phyloP scores from a whole-genome alignment of 345 rosid species.

The Leavenworthia alabamica region DNA sequence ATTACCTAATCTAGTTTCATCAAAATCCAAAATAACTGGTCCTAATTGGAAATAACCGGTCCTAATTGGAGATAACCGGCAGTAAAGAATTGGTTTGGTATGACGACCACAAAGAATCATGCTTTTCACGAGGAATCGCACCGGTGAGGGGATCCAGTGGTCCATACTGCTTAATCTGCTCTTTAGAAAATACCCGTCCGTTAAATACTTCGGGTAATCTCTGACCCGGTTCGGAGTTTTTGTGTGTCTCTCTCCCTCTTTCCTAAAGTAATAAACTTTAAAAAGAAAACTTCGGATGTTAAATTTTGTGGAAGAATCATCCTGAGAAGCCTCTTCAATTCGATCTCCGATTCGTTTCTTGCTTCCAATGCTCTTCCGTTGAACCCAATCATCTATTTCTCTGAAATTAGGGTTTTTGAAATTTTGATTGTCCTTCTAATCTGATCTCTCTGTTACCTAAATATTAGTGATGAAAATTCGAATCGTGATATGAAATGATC shows the following conservation, averaged over 20 bases:
- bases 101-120: not conserved
- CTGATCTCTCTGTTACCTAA: not conserved
- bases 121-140: not conserved
- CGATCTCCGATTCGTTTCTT: not conserved
- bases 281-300: not conserved
- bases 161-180: not conserved
- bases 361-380: not conserved
- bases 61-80: not conserved
- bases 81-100: not conserved
- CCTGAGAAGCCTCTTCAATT: conserved; percentile 12
- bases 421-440: too few relatives aligned
- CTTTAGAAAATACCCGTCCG: conserved; percentile 14
- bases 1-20: too few relatives aligned
- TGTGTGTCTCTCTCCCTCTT: not conserved
- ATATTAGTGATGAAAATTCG: conserved; percentile 17
- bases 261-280: conserved; percentile 16
- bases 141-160: not conserved
- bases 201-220: not conserved
- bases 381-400: not conserved
- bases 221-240: conserved; percentile 9
- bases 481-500: conserved; percentile 15
- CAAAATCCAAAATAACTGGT: not conserved
- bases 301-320: conserved; percentile 13
- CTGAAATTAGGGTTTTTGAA: conserved; percentile 17
- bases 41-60: too few relatives aligned